Evolutionary conservation across 345 rosid genomes (phyloP).

Genomic region (Eucalyptus viminalis): DNA sequence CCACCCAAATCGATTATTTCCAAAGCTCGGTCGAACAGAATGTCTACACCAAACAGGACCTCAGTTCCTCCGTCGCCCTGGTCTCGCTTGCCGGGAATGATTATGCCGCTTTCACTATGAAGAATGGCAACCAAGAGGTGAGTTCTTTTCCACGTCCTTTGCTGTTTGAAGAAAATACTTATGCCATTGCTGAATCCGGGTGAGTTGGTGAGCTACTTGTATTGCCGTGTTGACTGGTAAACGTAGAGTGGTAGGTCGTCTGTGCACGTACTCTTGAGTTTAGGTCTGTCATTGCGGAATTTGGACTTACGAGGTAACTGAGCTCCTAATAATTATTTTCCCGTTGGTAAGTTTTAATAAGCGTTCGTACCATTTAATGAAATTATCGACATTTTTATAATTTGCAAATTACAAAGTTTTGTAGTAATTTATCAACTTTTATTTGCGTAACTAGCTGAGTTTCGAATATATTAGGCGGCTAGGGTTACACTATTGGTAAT

Average conservation of each 20-base stretch:
- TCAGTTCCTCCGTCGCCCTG: conserved; percentile 23
- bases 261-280: neutral
- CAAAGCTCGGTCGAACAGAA: conserved; percentile 4
- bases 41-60: conserved; percentile 6
- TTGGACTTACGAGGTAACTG: too few relatives aligned
- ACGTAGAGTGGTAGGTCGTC: neutral
- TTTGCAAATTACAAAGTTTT: neutral
- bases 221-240: neutral
- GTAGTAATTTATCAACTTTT: neutral
- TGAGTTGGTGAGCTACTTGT: neutral
- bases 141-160: neutral
- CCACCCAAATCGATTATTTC: conserved; percentile 22
- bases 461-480: neutral
- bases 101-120: conserved; percentile 5
- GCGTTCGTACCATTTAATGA: neutral
- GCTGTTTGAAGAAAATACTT: neutral
- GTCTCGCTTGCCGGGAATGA: conserved; percentile 37
- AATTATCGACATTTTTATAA: neutral
- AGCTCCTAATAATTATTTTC: neutral
- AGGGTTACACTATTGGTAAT: neutral
- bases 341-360: neutral
- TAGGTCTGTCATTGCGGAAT: neutral
- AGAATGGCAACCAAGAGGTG: conserved; percentile 6
- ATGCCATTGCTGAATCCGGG: neutral
- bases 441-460: neutral